Percentiles rank a stretch among this genome's conserved stretches.
phyloP scores from a whole-genome alignment of 2,329 filamentous ascomycete species.

The Pseudofabraea citricarpa region DNA sequence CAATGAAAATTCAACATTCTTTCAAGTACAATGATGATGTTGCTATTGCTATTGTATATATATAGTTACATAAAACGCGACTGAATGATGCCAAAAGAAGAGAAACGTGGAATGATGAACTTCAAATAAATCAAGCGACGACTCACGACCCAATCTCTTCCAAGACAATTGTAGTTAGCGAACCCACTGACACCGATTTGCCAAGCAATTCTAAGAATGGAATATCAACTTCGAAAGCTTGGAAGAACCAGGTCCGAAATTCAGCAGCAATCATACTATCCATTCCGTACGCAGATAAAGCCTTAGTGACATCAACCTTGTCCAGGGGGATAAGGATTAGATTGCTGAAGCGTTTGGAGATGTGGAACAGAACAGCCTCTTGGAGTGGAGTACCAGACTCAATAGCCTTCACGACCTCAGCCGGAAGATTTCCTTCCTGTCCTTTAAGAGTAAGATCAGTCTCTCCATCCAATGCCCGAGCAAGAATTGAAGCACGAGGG shows the following conservation, averaged over 20 bases:
- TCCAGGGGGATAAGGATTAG: slow-evolving; percentile 23
- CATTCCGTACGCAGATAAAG: slow-evolving; percentile 30
- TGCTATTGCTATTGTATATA: too few species aligned
- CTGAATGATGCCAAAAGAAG: too few species aligned
- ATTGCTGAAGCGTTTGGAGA: slow-evolving; percentile 15
- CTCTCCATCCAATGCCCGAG: slow-evolving; percentile 3
- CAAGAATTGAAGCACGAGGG: slow-evolving; percentile 3
- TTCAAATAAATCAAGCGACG: too few species aligned
- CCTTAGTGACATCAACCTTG: slow-evolving; percentile 19
- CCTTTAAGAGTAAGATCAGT: background rate
- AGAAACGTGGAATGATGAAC: too few species aligned
- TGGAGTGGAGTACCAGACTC: slow-evolving; percentile 8
- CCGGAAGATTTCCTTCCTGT: background rate
- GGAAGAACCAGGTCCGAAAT: slow-evolving; percentile 32
- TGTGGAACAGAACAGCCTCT: slow-evolving; percentile 15
- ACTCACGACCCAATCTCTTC: too few species aligned
- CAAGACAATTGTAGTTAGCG: too few species aligned
- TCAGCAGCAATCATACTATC: slow-evolving; percentile 38
- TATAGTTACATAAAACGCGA: too few species aligned
- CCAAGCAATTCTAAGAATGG: slow-evolving; percentile 23
- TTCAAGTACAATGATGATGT: too few species aligned
- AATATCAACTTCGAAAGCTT: slow-evolving; percentile 29
- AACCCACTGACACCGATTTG: slow-evolving; percentile 4
- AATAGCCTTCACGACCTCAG: background rate
- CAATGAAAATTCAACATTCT: too few species aligned